These are phyloP conservation scores for Amaranthus palmeri DNA, from an alignment of 148 eudicot genomes.

Conservation along the genomic window DNA sequence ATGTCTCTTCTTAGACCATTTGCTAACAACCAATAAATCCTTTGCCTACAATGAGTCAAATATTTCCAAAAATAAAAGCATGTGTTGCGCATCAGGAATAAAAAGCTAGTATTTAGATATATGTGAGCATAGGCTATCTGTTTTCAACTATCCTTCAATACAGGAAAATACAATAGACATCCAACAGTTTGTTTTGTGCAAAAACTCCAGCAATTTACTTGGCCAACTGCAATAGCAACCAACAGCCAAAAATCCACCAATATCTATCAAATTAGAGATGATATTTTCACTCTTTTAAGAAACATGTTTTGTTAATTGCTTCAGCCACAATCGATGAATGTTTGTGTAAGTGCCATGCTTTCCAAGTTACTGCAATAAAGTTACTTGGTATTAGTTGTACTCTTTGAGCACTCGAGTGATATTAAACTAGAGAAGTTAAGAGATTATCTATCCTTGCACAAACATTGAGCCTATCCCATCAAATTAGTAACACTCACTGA, in stretches of 20 bases:
- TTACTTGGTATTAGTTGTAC: constrained; percentile 26
- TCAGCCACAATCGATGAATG: constrained; percentile 23
- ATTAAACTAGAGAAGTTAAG: constrained; percentile 22
- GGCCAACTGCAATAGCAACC: constrained; percentile 8
- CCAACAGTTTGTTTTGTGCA: neutral
- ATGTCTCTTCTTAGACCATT: no score
- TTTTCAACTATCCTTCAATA: constrained; percentile 10
- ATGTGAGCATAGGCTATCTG: constrained; percentile 2
- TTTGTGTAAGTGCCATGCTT: constrained; percentile 28
- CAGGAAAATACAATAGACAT: no score
- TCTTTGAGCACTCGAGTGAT: constrained; percentile 25
- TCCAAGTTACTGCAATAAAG: constrained; percentile 32
- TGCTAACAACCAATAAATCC: neutral
- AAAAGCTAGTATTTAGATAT: constrained; percentile 3
- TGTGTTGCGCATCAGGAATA: neutral
- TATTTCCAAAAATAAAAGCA: neutral
- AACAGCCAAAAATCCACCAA: constrained; percentile 16
- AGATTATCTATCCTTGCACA: constrained; percentile 10
- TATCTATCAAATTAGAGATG: constrained; percentile 15
- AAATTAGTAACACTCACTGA: neutral
- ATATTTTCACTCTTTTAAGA: constrained; percentile 18
- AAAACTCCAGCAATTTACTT: constrained; percentile 6
- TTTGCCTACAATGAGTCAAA: neutral
- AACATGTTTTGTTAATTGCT: constrained; percentile 19
- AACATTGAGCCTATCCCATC: constrained; percentile 5